phyloP scores from a whole-genome alignment of 108 stramenopile genomes.

The Cyclotella choctawhatcheeana region DNA sequence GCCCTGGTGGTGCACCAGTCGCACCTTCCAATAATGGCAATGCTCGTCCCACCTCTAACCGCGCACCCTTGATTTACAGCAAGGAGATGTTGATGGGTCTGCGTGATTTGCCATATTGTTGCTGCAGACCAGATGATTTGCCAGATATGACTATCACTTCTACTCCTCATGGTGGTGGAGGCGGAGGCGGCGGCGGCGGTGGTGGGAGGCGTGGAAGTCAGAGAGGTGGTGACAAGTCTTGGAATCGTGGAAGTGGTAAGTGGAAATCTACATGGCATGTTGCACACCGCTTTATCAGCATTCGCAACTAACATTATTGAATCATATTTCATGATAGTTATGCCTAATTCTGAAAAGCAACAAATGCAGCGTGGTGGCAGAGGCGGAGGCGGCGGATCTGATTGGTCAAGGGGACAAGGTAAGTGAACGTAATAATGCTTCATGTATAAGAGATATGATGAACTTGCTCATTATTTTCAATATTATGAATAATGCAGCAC shows the following conservation, averaged over 20 bases:
- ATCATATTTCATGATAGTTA: too few species aligned
- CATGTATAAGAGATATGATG: too few species aligned
- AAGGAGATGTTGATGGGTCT: conserved; percentile 47
- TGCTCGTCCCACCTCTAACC: conserved; percentile 10
- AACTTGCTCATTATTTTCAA: too few species aligned
- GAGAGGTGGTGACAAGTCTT: conserved; percentile 15
- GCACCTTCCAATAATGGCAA: not conserved
- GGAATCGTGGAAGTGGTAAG: conserved; percentile 19
- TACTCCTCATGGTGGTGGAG: conserved; percentile 21
- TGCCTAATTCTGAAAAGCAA: conserved; percentile 20
- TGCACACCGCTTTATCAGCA: too few species aligned
- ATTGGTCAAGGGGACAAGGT: conserved; percentile 24
- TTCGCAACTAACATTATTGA: too few species aligned
- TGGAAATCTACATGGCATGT: too few species aligned
- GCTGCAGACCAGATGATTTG: conserved; percentile 38
- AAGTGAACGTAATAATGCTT: too few species aligned
- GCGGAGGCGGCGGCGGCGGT: conserved; percentile 18
- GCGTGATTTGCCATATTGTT: conserved; percentile 39
- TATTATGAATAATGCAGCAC: too few species aligned
- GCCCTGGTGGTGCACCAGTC: conserved; percentile 32
- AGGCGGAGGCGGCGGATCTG: conserved; percentile 28
- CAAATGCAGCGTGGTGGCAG: conserved; percentile 14
- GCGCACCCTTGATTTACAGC: conserved; percentile 43
- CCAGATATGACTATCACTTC: conserved; percentile 35
- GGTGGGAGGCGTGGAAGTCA: conserved; percentile 32